phyloP scores from a whole-genome alignment of 2,329 filamentous ascomycete species.

The Pseudopyricularia javanii region DNA sequence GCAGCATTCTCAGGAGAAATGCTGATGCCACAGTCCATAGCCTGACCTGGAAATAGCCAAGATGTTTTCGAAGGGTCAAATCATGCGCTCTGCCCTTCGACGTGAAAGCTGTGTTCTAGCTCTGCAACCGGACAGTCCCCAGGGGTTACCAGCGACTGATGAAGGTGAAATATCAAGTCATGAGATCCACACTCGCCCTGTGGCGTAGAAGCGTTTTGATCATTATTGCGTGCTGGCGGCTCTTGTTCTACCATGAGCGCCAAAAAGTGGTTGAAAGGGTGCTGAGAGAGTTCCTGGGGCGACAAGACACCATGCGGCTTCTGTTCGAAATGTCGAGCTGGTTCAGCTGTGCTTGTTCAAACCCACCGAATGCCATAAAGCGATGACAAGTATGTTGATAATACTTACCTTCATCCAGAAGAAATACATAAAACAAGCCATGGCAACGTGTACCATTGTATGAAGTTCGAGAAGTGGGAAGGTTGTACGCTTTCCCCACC shows the following conservation, averaged over 20 bases:
- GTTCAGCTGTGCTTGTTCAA: not conserved
- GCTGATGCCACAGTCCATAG: not conserved
- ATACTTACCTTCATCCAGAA: constrained; percentile 6
- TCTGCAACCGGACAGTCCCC: not conserved
- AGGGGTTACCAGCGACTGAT: too few species aligned
- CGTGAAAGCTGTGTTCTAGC: not conserved
- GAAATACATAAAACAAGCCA: constrained; percentile 6
- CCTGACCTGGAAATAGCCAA: not conserved
- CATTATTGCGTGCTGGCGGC: not conserved
- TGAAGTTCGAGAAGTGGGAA: constrained; percentile 25
- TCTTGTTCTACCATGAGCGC: not conserved
- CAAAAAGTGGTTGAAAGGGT: not conserved
- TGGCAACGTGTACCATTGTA: constrained; percentile 18
- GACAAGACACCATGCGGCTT: constrained; percentile 3
- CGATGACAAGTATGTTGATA: too few species aligned
- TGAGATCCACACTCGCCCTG: not conserved
- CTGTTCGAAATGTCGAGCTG: not conserved
- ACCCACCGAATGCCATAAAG: too few species aligned
- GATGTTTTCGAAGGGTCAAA: not conserved
- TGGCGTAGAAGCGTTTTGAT: not conserved
- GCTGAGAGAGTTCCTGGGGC: not conserved
- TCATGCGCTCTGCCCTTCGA: not conserved
- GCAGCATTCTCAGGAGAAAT: not conserved
- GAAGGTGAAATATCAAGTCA: not conserved
- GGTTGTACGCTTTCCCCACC: constrained; percentile 14